Evolutionary conservation across 495 filamentous ascomycete genomes (phyloP), one percentile per base, ranked within the genome.

Genomic region (Hyphodiscus hymeniophilus): DNA sequence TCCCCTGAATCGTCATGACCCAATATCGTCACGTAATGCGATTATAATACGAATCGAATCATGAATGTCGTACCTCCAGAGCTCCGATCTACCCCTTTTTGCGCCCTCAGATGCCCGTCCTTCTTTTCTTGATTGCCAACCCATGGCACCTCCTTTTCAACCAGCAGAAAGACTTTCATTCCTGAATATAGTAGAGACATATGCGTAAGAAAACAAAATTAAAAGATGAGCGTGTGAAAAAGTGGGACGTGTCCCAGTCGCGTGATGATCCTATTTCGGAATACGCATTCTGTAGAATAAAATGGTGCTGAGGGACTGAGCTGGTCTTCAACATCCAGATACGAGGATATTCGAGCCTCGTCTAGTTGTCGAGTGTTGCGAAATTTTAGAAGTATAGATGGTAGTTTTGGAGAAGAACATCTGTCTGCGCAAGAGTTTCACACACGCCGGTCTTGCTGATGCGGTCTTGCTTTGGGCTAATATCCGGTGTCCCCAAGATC

Each of bases 401-500:
- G 10, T 39, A 32, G 51, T 20, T 42, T 54, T 51, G 50, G 30
- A 24, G 33, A 20, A 31, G 38, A 43, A 50, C 46, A 45, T 45
- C 49, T 43, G 31, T 52, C 31, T 20, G 32, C 36, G 18, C 35
- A 12, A 55, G 36, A 50, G 42, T 42, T 42, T 41, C 15, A 34
- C 20, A 31, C 20, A 32, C 32, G 33, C 38, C 18, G n/a, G 46
- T 35, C 13, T 23, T 48, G 48, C 46, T 36, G 39, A 50, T 22
- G 7, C 26, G 26, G 28, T 30, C 35, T 35, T 42, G 36, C 24
- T 44, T 34, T 40, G 32, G 48, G 47, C 45, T 59, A 59, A 38
- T 50, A 56, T 49, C 55, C 54, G 42, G 47, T 55, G 57, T 60
- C 72, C 63, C 71, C 70, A 59, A 66, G 56, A 64, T 55, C 69